Percentiles rank a stretch among this genome's conserved stretches.
phyloP scores from a whole-genome alignment of 75 land plant genomes.

The Picea glauca region DNA sequence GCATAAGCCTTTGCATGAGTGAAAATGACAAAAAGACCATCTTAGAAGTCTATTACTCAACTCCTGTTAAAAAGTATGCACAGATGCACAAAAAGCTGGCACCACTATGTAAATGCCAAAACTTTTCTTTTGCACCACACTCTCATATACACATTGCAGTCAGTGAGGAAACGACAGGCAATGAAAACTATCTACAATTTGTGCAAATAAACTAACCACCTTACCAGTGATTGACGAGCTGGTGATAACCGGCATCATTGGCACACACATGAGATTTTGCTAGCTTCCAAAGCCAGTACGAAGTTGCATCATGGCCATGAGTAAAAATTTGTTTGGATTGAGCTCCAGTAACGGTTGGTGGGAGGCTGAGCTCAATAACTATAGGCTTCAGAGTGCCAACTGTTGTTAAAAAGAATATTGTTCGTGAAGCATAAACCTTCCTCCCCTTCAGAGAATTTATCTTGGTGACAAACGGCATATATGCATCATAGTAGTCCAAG shows the following conservation, averaged over 20 bases:
- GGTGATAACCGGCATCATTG: constrained; percentile 81
- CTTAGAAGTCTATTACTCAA: neutral
- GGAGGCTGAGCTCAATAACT: constrained; percentile 83
- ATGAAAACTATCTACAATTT: neutral
- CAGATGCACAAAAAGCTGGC: no score
- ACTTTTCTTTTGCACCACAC: no score
- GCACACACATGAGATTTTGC: constrained; percentile 80
- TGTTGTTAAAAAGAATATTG: constrained; percentile 57
- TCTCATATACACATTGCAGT: no score
- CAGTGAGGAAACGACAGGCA: neutral
- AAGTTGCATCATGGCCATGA: constrained; percentile 52
- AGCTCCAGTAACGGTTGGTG: constrained; percentile 22
- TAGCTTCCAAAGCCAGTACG: constrained; percentile 72
- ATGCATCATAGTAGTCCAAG: constrained; percentile 72
- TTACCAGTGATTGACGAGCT: constrained; percentile 87
- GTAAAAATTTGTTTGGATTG: constrained; percentile 51
- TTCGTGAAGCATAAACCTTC: constrained; percentile 69
- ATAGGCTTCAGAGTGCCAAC: constrained; percentile 61
- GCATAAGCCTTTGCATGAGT: neutral
- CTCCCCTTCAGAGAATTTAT: constrained; percentile 64
- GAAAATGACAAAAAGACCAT: neutral
- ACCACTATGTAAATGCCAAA: no score
- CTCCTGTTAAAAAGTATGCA: no score
- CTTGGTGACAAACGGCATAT: constrained; percentile 57
- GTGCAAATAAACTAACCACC: neutral